Conservation (phyloP, 768 basidiomycete species). For the Suillus decipiens region DNA sequence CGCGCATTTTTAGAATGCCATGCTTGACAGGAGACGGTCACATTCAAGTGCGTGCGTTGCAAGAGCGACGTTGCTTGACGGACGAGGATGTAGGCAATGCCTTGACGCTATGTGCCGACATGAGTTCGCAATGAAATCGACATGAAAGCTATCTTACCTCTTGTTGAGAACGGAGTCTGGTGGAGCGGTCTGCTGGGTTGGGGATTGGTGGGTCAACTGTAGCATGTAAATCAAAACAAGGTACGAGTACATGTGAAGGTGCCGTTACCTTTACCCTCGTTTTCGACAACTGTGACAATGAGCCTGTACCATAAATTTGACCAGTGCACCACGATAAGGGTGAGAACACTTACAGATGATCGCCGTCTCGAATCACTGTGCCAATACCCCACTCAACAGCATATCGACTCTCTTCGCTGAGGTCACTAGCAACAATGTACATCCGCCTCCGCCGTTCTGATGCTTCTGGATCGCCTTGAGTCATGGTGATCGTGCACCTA, state of each 20-base stretch:
- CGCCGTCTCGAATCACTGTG: slow-evolving; percentile 92
- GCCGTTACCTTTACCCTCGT: slow-evolving; percentile 79
- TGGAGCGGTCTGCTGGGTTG: slow-evolving; percentile 70
- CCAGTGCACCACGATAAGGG: slow-evolving; percentile 6
- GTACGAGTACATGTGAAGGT: background rate
- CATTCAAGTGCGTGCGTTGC: slow-evolving; percentile 87
- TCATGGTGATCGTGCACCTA: slow-evolving; percentile 86
- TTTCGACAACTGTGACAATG: slow-evolving; percentile 89
- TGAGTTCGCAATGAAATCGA: slow-evolving; percentile 9
- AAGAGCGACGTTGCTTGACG: slow-evolving; percentile 88
- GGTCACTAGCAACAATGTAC: slow-evolving; percentile 92
- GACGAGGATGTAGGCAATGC: slow-evolving; percentile 81
- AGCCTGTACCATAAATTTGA: slow-evolving; percentile 43
- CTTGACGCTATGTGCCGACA: slow-evolving; percentile 66
- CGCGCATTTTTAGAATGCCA: slow-evolving; percentile 96
- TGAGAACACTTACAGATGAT: slow-evolving; percentile 62
- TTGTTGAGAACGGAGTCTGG: slow-evolving; percentile 86
- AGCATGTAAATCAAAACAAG: slow-evolving; percentile 12
- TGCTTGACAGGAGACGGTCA: slow-evolving; percentile 88
- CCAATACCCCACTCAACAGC: slow-evolving; percentile 99
- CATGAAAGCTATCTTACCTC: slow-evolving; percentile 55
- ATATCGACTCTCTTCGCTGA: slow-evolving; percentile 92
- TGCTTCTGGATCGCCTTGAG: slow-evolving; percentile 77
- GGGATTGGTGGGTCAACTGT: slow-evolving; percentile 70
- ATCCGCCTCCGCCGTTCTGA: slow-evolving; percentile 58